phyloP scores from a whole-genome alignment of 2,329 filamentous ascomycete genomes.

The Claviceps sp. region DNA sequence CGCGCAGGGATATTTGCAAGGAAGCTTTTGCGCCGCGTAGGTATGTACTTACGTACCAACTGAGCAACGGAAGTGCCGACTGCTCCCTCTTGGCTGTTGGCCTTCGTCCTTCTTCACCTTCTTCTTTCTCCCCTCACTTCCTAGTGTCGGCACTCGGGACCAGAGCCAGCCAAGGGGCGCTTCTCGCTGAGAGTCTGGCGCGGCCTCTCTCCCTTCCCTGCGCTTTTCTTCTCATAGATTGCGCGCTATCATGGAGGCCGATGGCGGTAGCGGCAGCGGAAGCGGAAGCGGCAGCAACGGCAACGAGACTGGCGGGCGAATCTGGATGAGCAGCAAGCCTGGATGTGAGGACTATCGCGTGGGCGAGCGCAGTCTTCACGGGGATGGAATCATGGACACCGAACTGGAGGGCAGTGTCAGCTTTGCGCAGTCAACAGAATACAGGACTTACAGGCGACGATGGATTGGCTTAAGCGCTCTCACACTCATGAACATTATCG shows the following conservation, averaged over 20 bases:
- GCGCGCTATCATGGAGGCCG: background rate
- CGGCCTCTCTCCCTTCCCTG: background rate
- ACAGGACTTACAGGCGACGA: conserved; percentile 59
- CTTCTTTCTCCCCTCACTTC: background rate
- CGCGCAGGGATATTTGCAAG: too few relatives aligned
- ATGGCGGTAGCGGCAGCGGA: background rate
- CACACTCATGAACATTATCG: conserved; percentile 78
- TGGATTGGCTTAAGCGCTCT: conserved; percentile 82
- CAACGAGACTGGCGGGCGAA: conserved; percentile 10
- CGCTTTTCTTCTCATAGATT: background rate
- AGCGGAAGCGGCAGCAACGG: background rate
- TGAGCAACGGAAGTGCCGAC: too few relatives aligned
- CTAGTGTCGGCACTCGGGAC: background rate
- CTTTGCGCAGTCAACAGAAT: conserved; percentile 17
- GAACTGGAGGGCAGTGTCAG: conserved; percentile 10
- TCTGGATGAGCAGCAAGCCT: conserved; percentile 18
- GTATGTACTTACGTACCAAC: too few relatives aligned
- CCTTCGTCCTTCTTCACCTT: background rate
- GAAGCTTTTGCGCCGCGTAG: too few relatives aligned
- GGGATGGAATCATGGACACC: conserved; percentile 9
- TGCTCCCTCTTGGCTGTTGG: too few relatives aligned
- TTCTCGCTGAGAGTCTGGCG: background rate
- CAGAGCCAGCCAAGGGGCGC: background rate
- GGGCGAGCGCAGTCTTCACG: conserved; percentile 11
- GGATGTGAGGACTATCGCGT: conserved; percentile 16